A percentile compares a stretch with the other conserved stretches of the same genome.
Conservation (phyloP, 2,329 filamentous ascomycete genomes). For the Hymenoscyphus salicellus region DNA sequence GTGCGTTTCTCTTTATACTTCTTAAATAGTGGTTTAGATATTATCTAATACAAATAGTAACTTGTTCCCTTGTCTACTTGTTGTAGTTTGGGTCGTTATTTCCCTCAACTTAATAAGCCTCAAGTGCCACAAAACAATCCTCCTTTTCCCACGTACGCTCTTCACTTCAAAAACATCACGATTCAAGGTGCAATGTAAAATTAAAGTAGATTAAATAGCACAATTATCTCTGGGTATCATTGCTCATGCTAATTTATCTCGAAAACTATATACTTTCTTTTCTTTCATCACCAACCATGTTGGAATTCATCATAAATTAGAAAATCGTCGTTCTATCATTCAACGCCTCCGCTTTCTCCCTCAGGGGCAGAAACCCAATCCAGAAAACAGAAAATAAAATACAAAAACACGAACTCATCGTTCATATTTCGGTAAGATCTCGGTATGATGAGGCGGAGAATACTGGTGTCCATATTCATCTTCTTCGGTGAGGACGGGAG, state of each 20-base stretch:
- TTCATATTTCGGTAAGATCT: conserved; percentile 35
- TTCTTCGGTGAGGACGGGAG: conserved; percentile 56
- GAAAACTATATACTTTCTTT: background rate
- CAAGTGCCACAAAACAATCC: too few species aligned
- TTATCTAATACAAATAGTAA: too few species aligned
- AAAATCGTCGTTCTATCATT: background rate
- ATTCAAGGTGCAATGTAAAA: too few species aligned
- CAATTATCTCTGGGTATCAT: background rate
- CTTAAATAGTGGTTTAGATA: too few species aligned
- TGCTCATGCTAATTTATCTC: background rate
- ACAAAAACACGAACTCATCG: conserved; percentile 20
- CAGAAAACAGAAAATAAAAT: background rate
- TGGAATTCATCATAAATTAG: background rate
- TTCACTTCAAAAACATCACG: too few species aligned
- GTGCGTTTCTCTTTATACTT: too few species aligned
- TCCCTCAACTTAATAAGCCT: too few species aligned
- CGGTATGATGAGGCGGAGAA: conserved; percentile 24
- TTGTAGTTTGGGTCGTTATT: too few species aligned
- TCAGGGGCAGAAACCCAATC: background rate
- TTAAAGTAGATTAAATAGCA: background rate
- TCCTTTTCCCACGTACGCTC: too few species aligned
- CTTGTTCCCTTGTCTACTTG: too few species aligned
- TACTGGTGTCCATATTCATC: conserved; percentile 44
- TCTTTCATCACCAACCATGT: background rate
- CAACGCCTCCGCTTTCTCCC: background rate